These are phyloP conservation scores for Cystobasidium sp. DNA, from an alignment of 1,284 basidiomycete species.

Conservation along the genomic window DNA sequence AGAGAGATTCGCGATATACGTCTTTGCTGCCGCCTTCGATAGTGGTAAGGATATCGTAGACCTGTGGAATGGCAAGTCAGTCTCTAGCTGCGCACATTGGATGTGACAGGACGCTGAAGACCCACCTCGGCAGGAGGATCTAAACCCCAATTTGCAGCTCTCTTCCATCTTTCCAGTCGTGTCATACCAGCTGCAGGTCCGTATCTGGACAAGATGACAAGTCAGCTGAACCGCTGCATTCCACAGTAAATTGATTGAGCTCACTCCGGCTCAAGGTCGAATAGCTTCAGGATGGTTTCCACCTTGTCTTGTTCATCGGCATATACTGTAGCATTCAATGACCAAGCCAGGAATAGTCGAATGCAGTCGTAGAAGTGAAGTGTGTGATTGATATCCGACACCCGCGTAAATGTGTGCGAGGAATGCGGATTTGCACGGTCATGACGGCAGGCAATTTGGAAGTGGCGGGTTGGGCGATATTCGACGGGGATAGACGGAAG, in stretches of 20 bases:
- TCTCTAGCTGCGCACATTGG: background rate
- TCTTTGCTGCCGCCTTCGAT: slow-evolving; percentile 62
- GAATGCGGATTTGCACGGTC: slow-evolving; percentile 11
- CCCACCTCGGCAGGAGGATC: slow-evolving; percentile 80
- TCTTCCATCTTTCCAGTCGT: slow-evolving; percentile 77
- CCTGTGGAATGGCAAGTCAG: slow-evolving; percentile 59
- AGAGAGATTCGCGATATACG: slow-evolving; percentile 63
- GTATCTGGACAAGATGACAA: slow-evolving; percentile 13
- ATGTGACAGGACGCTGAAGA: slow-evolving; percentile 26
- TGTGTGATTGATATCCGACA: background rate
- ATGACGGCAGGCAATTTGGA: slow-evolving; percentile 2
- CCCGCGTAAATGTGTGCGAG: slow-evolving; percentile 1
- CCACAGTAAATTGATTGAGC: background rate
- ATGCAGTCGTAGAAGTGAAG: background rate
- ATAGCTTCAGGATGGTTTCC: slow-evolving; percentile 42
- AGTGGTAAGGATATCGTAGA: slow-evolving; percentile 72
- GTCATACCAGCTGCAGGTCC: slow-evolving; percentile 42
- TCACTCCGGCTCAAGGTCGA: slow-evolving; percentile 43
- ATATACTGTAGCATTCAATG: slow-evolving; percentile 29
- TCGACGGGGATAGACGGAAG: slow-evolving; percentile 11
- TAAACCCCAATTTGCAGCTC: slow-evolving; percentile 77
- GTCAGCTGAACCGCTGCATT: background rate
- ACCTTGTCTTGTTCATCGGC: slow-evolving; percentile 37
- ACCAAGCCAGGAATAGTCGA: background rate
- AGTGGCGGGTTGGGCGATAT: slow-evolving; percentile 27